Base-by-base conservation (phyloP, 177 flowering plant species). In the Telopea speciosissima region DNA sequence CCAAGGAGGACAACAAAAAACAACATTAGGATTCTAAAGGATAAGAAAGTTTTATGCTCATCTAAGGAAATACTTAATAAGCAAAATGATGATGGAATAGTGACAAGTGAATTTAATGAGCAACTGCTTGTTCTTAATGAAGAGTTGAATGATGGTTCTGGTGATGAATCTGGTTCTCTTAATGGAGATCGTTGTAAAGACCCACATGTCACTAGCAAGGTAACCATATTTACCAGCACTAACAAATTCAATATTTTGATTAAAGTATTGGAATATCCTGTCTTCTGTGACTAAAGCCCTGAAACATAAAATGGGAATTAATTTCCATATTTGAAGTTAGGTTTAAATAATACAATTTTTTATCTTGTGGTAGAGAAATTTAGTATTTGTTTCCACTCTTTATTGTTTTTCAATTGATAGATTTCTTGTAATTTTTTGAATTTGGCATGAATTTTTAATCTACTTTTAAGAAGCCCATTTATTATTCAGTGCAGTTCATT, bases 1-100 rank as follows among this genome's bases (percentile, higher is more conserved):
- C 89, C 87, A 52, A 80, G 85, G 54, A 81, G 90, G 79, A 83
- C 82, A 82, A 80, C 84, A 25, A 85, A 82, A 72, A 81, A 85
- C 74, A 84, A 76, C 66, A 66, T 82, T 23, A 79, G 78, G 73
- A 75, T 81, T 78, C 49, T 81, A 72, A 87, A 79, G 77, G 88
- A 82, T 69, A 75, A 81, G 54, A 79, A 77, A 72, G 42, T 68
- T 24, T 58, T 73, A 7, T 63, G 77, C 75, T 70, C 82, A 31
- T 73, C 85, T 36, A 79, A 75, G 44, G 85, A 81, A 70, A 74
- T 63, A 45, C n/a, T 45, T 56, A 67, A 63, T 6, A 31, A 52
- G 17, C 75, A 74, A 67, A 72, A 65, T 71, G 82, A 77, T 23
- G 78, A 83, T 76, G 85, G 79, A 31, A 61, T 65, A 42, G 54